These are phyloP conservation scores for Mortierella sp. DNA, from an alignment of 371 early-diverging fungal genomes.

Conservation along the genomic window DNA sequence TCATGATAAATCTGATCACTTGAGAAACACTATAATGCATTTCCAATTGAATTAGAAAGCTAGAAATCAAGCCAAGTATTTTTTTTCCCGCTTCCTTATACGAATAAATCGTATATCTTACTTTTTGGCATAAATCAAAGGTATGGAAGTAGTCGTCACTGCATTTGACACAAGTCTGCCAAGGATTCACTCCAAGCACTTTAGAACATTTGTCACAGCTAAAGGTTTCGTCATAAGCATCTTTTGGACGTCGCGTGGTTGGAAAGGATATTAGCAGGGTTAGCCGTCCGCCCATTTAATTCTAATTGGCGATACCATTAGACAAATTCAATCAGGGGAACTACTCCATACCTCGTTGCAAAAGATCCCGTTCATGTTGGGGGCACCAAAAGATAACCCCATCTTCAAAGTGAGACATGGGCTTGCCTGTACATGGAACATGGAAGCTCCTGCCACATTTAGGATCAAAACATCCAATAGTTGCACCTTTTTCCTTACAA, in stretches of 20 bases:
- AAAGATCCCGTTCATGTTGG: constrained; percentile 73
- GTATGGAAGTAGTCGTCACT: constrained; percentile 75
- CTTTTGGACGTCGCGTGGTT: too few species aligned
- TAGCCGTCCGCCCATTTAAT: too few species aligned
- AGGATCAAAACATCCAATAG: constrained; percentile 90
- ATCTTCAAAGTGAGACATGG: constrained; percentile 75
- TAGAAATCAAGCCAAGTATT: background rate
- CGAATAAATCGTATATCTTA: constrained; percentile 29
- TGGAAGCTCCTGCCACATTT: constrained; percentile 89
- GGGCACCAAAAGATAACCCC: constrained; percentile 93
- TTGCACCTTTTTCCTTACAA: constrained; percentile 89
- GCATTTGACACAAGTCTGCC: constrained; percentile 81
- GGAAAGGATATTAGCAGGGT: too few species aligned
- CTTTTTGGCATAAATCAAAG: constrained; percentile 78
- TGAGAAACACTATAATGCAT: constrained; percentile 65
- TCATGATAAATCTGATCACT: constrained; percentile 64
- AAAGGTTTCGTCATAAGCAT: constrained; percentile 77
- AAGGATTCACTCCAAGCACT: constrained; percentile 67
- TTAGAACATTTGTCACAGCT: constrained; percentile 79
- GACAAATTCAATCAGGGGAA: background rate
- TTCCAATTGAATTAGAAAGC: too few species aligned
- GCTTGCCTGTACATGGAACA: constrained; percentile 83
- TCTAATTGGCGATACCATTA: too few species aligned
- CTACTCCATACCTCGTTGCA: constrained; percentile 62
- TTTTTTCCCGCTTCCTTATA: too few species aligned